Evolutionary conservation across 257 asterid genomes (phyloP), one percentile per base, ranked within the genome.

Genomic region (Plectranthus barbatus): DNA sequence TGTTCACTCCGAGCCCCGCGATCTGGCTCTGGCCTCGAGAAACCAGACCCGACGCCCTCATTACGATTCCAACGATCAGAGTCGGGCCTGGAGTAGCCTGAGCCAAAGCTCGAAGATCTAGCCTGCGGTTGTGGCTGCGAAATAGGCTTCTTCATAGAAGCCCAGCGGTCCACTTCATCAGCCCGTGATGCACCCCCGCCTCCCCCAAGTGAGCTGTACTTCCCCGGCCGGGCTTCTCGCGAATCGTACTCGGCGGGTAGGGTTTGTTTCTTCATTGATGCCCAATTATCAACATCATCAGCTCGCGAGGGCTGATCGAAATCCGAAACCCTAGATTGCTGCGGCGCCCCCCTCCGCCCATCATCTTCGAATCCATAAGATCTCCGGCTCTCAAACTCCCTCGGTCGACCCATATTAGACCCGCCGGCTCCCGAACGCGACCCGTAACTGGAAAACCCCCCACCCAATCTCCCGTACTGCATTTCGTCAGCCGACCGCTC

Each of bases 251-350:
- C 82, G 1, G 83, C 81, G 2, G 84, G 76, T 21, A 74, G 42
- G 41, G 84, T 53, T 79, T 71, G 83, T 2, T 71, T 90, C 85
- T 92, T 92, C 83, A 66, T 77, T 24, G 90, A 72, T 3, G 79
- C 87, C 99, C 99, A 93, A 67, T 87, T 85, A 64, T 85, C 95
- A 31, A 77, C 92, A 71, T 80, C 97, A 57, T 93, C 99, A 45
- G 99, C 95, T 60, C 99, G 78, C 18, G 99, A 93, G 1, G 84
- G 79, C 26, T 69, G 83, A 72, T 82, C 86, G 63, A 78, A 64
- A 19, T 90, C 99, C 12, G 90, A 68, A 84, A 50, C 81, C 82
- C 95, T 86, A 48, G 86, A 50, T 19, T 63, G 75, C 39, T 76
- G 79, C 54, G 84, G 67, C 4, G 74, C 80, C 20, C 90, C 68